Percentiles rank a stretch among this genome's conserved stretches.
These are phyloP conservation scores for Clavariopsis aquatica DNA, from an alignment of 495 filamentous ascomycete species.

Conservation along the genomic window DNA sequence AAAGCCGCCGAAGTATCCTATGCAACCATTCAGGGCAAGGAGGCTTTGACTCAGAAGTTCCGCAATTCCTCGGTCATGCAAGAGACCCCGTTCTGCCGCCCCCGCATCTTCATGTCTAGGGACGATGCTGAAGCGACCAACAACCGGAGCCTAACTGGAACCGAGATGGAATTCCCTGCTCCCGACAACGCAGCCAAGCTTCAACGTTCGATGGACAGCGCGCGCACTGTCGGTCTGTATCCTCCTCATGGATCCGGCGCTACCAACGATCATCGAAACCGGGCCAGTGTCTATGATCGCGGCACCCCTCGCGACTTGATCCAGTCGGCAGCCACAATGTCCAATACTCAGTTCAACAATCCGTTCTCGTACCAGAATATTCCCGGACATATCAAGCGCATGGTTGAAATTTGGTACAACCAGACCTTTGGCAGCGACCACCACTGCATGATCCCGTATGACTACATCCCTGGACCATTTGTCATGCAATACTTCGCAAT, in stretches of 20 bases:
- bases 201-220: slow-evolving; percentile 32
- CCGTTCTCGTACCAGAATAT: background rate
- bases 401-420: background rate
- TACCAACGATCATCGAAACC: slow-evolving; percentile 15
- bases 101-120: slow-evolving; percentile 41
- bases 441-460: background rate
- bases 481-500: background rate
- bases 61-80: slow-evolving; percentile 95
- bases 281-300: slow-evolving; percentile 18
- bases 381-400: background rate
- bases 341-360: background rate
- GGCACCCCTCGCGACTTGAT: slow-evolving; percentile 28
- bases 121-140: background rate
- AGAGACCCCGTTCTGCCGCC: slow-evolving; percentile 75
- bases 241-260: slow-evolving; percentile 6
- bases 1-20: slow-evolving; percentile 92
- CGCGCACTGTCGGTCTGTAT: slow-evolving; percentile 27
- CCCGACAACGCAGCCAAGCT: slow-evolving; percentile 35
- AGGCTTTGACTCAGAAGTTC: slow-evolving; percentile 89
- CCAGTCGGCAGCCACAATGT: slow-evolving; percentile 2
- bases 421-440: background rate
- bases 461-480: background rate
- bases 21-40: slow-evolving; percentile 89
- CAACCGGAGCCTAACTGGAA: background rate
- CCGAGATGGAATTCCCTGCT: slow-evolving; percentile 20